Evolutionary conservation across 768 basidiomycete species (phyloP), one percentile per base, ranked within the genome.

Genomic region (Suillus bovinus): DNA sequence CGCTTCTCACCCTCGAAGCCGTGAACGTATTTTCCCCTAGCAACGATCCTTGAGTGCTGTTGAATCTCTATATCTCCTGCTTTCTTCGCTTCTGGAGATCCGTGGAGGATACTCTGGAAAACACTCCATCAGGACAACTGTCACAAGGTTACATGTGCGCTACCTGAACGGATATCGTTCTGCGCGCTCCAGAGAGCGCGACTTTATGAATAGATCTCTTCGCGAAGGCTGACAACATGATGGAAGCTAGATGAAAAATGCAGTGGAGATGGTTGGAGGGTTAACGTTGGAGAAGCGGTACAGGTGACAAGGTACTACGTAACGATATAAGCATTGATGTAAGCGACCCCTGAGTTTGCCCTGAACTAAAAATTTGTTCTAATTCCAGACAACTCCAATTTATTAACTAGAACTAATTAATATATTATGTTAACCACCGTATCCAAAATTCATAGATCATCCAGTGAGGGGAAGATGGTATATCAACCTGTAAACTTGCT

Each of bases 1-100:
- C 39, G 61, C 46, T 49, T 16, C 63, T 56, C 70, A 94, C 94
- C 82, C 78, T 94, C 92, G 67, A 96, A 87, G 14, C 88, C 91
- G 74, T 96, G 94, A 38, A 96, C 83, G 72, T 95, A 96, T 81
- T 99, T 99, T 52, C 95, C 94, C 62, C 96, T 81, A 38, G 93
- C 96, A 44, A 99, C 90, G 9, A 96, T 77, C 68, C 87, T 84
- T 2, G 93, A 95, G 73, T 99, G 95, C 70, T 96, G 92, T 61
- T 85, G 84, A 50, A 83, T 78, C 61, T 90, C 88, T 41, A 86
- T 76, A 56, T 92, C 91, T 44, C 94, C 91, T 49, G 88, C 92
- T 69, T 83, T 81, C 77, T 92, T 90, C 50, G 96, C 96, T 70
- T 94, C 88, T 52, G 88, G 87, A 34, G 93, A 95, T n/a, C 97